These are phyloP conservation scores for Teratosphaeria nubilosa DNA, from an alignment of 2,329 filamentous ascomycete species.

Conservation along the genomic window DNA sequence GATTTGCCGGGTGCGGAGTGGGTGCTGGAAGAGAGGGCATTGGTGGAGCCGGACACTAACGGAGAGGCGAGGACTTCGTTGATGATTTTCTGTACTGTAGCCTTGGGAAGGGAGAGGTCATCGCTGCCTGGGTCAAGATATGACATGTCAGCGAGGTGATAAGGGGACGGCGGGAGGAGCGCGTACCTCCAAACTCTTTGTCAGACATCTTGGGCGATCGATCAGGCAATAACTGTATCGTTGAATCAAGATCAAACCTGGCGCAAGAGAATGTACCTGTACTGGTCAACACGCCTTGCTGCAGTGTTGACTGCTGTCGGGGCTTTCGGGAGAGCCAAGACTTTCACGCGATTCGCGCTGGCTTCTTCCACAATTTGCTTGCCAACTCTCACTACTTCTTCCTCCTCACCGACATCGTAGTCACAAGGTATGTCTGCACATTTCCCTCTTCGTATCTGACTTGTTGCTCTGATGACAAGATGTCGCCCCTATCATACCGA, in stretches of 20 bases:
- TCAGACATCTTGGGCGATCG: constrained; percentile 38
- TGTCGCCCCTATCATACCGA: constrained; percentile 55
- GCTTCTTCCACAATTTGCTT: neutral
- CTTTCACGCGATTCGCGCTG: constrained; percentile 32
- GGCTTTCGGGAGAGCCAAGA: constrained; percentile 22
- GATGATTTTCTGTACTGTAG: constrained; percentile 74
- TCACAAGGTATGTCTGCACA: neutral
- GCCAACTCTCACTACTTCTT: neutral
- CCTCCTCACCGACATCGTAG: neutral
- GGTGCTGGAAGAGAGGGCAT: constrained; percentile 1
- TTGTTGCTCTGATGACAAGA: constrained; percentile 43
- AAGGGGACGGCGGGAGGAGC: constrained; percentile 8
- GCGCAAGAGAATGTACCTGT: neutral
- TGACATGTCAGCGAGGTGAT: neutral
- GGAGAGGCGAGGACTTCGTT: constrained; percentile 62
- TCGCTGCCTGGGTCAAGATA: constrained; percentile 38
- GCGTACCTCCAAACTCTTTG: constrained; percentile 39
- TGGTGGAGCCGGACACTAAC: neutral
- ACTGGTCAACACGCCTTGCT: neutral
- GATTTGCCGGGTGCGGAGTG: constrained; percentile 6
- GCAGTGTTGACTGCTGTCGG: neutral
- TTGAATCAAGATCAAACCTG: neutral
- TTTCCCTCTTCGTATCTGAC: neutral
- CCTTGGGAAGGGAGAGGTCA: constrained; percentile 52
- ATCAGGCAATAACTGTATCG: neutral